Base-by-base conservation (phyloP, 2,329 filamentous ascomycete genomes). In the Mariannaea elegans region DNA sequence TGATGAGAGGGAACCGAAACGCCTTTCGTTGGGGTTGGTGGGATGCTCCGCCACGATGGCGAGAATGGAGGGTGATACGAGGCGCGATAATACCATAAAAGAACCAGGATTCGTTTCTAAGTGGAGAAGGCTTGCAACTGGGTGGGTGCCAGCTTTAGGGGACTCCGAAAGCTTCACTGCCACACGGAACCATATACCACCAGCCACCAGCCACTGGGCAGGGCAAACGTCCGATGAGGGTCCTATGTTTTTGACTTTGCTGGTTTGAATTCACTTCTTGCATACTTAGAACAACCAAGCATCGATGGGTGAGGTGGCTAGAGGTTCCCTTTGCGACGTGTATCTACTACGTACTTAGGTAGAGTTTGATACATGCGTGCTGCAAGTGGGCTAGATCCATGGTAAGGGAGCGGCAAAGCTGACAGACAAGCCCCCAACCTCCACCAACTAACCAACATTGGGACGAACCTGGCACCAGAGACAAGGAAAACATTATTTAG, bases 1-100 rank as follows among this genome's bases (percentile, higher is more conserved):
- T 47, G 47, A 58, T 41, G 27, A 39, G 46, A 45, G 56, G 48
- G 31, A 41, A 49, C 44, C 45, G 47, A 50, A 55, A 41, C 29
- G 52, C 52, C 52, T 32, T 31, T 27, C 6, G 44, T 16, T 19
- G 44, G 24, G 44, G n/a, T 55, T 46, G 44, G 32, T 14, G n/a
- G 44, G 51, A 9, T 48, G 52, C 52, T 55, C 45, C 23, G 52
- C 52, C 52, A 55, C 52, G 32, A 55, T 47, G 52, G 42, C 42
- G 50, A 29, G 29, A 45, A 29, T 46, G 21, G 51, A 31, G 34
- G 31, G 41, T 46, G 41, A 54, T 54, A 46, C 41, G 51, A 39
- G 31, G 8, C 31, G 23, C 3, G 50, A 19, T 27, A 9, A 27
- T 5, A 27, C 24, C 6, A 27, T 27, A 9, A 6, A 27, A n/a